These are phyloP conservation scores for Filobasidium wieringae DNA, from an alignment of 768 basidiomycete genomes.

Conservation along the genomic window DNA sequence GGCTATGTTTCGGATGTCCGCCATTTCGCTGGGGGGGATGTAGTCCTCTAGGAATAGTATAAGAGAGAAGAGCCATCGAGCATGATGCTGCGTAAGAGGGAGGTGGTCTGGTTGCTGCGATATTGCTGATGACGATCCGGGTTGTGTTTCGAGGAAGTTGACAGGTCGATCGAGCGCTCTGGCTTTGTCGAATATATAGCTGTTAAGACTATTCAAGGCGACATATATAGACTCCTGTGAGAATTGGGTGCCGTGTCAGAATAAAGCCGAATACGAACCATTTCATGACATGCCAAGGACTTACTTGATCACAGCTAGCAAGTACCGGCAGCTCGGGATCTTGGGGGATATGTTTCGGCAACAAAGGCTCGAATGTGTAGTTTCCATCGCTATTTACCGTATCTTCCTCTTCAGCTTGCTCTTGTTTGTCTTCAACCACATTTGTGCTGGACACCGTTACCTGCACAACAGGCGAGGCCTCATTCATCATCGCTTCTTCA, in stretches of 20 bases:
- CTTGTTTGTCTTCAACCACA: slow-evolving; percentile 43
- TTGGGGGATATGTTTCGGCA: slow-evolving; percentile 12
- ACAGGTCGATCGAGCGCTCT: not conserved
- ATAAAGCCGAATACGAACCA: not conserved
- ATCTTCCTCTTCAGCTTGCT: slow-evolving; percentile 25
- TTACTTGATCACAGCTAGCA: slow-evolving; percentile 5
- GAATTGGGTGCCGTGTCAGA: not conserved
- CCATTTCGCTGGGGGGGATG: slow-evolving; percentile 23
- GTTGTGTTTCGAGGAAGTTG: not conserved
- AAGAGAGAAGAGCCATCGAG: slow-evolving; percentile 32
- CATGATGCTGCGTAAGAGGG: slow-evolving; percentile 18
- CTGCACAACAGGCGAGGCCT: too few relatives aligned
- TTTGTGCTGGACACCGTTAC: not conserved
- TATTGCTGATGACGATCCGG: not conserved
- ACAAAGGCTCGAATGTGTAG: too few relatives aligned
- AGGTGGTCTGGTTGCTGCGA: not conserved
- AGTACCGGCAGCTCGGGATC: slow-evolving; percentile 20
- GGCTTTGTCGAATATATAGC: not conserved
- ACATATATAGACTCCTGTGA: not conserved
- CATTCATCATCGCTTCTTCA: not conserved
- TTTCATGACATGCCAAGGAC: not conserved
- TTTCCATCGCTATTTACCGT: too few relatives aligned
- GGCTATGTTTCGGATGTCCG: slow-evolving; percentile 24
- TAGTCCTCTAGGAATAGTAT: slow-evolving; percentile 23
- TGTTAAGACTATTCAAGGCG: not conserved